Evolutionary conservation across 805 yeast species (phyloP).

Genomic region (Sugiyamaella valdiviana): DNA sequence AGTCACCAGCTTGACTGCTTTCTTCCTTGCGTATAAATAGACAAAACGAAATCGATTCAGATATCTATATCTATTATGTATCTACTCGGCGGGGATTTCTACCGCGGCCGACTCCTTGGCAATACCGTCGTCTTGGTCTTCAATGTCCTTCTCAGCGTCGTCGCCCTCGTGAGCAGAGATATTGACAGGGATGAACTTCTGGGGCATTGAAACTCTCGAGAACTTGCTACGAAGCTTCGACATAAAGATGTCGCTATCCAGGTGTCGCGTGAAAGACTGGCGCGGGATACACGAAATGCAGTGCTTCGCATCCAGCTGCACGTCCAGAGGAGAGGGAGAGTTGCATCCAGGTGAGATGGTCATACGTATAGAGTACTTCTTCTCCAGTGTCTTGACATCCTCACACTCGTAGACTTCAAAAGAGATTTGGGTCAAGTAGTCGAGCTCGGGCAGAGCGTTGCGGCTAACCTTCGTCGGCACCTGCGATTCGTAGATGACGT

Average conservation of each 20-base stretch:
- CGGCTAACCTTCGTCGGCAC: slow-evolving; percentile 93
- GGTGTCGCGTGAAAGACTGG: slow-evolving; percentile 81
- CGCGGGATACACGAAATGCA: slow-evolving; percentile 95
- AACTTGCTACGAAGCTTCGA: slow-evolving; percentile 77
- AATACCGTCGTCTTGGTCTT: not conserved
- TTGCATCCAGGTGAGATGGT: slow-evolving; percentile 98
- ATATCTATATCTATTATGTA: not conserved
- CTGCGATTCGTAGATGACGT: slow-evolving; percentile 85
- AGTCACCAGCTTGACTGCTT: not conserved
- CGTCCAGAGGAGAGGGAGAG: slow-evolving; percentile 95
- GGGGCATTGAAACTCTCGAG: slow-evolving; percentile 82
- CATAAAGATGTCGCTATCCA: slow-evolving; percentile 83
- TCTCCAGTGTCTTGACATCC: slow-evolving; percentile 58
- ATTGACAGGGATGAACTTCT: slow-evolving; percentile 34
- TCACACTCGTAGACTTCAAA: slow-evolving; percentile 84
- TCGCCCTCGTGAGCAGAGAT: slow-evolving; percentile 11
- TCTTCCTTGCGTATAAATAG: not conserved
- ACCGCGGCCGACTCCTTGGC: not conserved
- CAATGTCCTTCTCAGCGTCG: not conserved
- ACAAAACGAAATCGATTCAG: not conserved
- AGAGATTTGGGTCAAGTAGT: slow-evolving; percentile 87
- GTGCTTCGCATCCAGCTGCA: slow-evolving; percentile 91
- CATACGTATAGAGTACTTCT: slow-evolving; percentile 82
- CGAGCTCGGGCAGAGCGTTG: slow-evolving; percentile 93
- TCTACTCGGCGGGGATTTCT: not conserved